Evolutionary conservation across 2,329 filamentous ascomycete genomes (phyloP), one percentile per base, ranked within the genome.

Genomic region (Phyllosticta citrichinensis): DNA sequence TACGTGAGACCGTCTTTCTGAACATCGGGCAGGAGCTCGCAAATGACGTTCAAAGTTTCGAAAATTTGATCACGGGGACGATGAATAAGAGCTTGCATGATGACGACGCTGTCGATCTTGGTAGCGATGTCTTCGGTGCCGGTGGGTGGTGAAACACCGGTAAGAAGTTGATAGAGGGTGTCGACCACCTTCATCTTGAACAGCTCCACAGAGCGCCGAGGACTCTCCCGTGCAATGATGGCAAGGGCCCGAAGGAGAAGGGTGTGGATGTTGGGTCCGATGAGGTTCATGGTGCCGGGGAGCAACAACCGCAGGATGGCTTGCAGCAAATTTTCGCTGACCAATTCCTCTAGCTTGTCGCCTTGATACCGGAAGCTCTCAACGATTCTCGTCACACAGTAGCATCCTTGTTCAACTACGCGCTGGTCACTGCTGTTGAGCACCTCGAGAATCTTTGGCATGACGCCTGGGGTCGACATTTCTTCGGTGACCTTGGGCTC

Each of bases 1-100:
- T 78, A 80, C n/a, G 75, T 75, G 5, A 81, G 71, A 47, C 77
- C 77, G 57, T 82, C 79, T 56, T 80, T 81, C 12, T 87, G 86
- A 17, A 93, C 79, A 56, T 84, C 86, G 1, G 93, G 92, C 40
- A 99, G 81, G 30, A 99, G 80, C 76, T 99, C 94, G 77, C 94
- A 97, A 65, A 99, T 91, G 65, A 99, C 91, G 71, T 97, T 97
- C 64, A 99, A 82, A 1, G 95, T 97, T 77, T 99, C 94, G 67
- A 93, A 94, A 19, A 99, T 89, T 74, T 99, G 94, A 66, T 99
- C 95, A 61, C 92, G 87, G 6, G 94, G 94, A 51, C 93, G 87
- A 70, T 97, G 94, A 58, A 99, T 96, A 64, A 99, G 81, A 47
- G 95, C 91, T 76, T 99, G 94, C 95, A 99, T 99, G 68, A 99